phyloP scores from a whole-genome alignment of 306 rosid genomes.

The Sindora glabra region DNA sequence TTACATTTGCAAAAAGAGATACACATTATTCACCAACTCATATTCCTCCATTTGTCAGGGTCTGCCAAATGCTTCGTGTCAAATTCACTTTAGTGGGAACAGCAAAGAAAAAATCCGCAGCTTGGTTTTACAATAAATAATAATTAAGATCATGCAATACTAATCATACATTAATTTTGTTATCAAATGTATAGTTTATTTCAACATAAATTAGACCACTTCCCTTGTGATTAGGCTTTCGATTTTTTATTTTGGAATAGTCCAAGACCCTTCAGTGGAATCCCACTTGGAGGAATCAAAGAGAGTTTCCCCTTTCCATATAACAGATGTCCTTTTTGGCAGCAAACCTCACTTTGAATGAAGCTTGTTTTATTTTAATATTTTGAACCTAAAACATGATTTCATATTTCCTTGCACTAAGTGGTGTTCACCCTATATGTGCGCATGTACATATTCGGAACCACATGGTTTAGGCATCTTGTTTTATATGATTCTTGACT shows the following conservation, averaged over 20 bases:
- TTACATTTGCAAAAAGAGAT: conserved; percentile 14
- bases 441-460: conserved; percentile 9
- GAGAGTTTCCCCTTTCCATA: conserved; percentile 15
- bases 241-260: conserved; percentile 20
- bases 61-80: conserved; percentile 29
- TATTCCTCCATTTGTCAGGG: conserved; percentile 49
- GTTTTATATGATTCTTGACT: too few species aligned
- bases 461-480: conserved; percentile 52
- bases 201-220: too few species aligned
- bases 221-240: conserved; percentile 32
- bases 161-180: conserved; percentile 18
- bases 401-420: conserved; percentile 1
- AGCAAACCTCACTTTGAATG: conserved; percentile 34
- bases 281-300: conserved; percentile 31
- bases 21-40: conserved; percentile 54
- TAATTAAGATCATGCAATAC: too few species aligned
- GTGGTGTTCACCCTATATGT: conserved; percentile 27
- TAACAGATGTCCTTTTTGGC: conserved; percentile 56
- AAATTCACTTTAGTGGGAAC: conserved; percentile 20
- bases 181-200: too few species aligned
- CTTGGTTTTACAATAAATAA: too few species aligned
- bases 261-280: conserved; percentile 34
- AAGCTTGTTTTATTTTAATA: background rate
- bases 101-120: conserved; percentile 16
- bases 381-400: conserved; percentile 3